Conservation (phyloP, 1,284 basidiomycete species). For the Macrocystidia cucumis region DNA sequence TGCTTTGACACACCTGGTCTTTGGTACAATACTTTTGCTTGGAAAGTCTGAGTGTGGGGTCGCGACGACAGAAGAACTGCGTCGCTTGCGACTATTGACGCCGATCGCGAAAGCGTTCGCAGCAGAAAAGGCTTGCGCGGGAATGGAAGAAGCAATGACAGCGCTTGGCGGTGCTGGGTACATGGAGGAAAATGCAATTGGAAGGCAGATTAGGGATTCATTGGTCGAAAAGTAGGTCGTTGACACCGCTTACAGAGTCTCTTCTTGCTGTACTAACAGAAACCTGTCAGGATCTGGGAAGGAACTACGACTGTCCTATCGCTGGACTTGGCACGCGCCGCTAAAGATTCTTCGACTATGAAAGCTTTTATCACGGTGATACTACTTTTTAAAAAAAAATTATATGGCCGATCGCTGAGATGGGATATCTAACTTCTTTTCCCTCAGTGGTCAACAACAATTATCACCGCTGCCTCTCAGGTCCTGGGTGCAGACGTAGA, state of each 20-base stretch:
- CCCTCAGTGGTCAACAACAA: slow-evolving; percentile 43
- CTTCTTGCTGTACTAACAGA: slow-evolving; percentile 5
- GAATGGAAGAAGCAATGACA: slow-evolving; percentile 71
- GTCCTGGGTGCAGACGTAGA: slow-evolving; percentile 19
- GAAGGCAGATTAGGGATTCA: slow-evolving; percentile 48
- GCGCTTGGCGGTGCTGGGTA: slow-evolving; percentile 75
- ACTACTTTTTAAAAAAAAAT: slow-evolving; percentile 1
- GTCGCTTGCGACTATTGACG: slow-evolving; percentile 59
- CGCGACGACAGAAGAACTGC: slow-evolving; percentile 39
- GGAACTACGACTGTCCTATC: slow-evolving; percentile 65
- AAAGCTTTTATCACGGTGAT: slow-evolving; percentile 24
- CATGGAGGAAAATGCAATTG: slow-evolving; percentile 74
- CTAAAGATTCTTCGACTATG: slow-evolving; percentile 25
- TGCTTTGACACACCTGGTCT: slow-evolving; percentile 54
- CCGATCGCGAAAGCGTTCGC: slow-evolving; percentile 68
- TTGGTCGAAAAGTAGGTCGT: slow-evolving; percentile 55
- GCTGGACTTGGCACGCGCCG: slow-evolving; percentile 56
- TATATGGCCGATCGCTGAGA: background rate
- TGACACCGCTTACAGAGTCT: background rate
- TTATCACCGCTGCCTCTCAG: slow-evolving; percentile 34
- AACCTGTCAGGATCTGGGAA: slow-evolving; percentile 62
- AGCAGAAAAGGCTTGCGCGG: slow-evolving; percentile 53
- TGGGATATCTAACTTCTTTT: slow-evolving; percentile 4
- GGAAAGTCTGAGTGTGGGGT: slow-evolving; percentile 54
- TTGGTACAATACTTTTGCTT: slow-evolving; percentile 51